A percentile compares a stretch with the other conserved stretches of the same genome.
Conservation (phyloP, 129 eudicot genomes). For the Dittrichia graveolens region DNA sequence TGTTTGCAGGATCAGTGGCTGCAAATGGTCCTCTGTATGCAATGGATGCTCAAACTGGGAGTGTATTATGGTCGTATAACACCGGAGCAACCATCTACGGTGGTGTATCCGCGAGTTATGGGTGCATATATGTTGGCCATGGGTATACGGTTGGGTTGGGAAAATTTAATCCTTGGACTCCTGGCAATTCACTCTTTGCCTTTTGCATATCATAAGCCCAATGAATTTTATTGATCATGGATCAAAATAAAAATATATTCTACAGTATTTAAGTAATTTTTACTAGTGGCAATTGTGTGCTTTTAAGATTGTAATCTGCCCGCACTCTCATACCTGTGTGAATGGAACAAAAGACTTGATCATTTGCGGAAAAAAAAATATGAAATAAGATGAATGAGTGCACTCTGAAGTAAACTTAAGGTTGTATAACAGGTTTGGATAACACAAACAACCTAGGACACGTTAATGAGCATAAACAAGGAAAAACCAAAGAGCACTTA, state of each 20-base stretch:
- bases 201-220: slow-evolving; percentile 39
- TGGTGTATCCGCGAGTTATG: slow-evolving; percentile 64
- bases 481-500: no score
- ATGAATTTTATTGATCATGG: not conserved
- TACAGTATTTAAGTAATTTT: not conserved
- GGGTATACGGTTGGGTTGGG: slow-evolving; percentile 52
- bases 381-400: no score
- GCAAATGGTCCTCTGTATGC: slow-evolving; percentile 61
- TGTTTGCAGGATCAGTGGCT: slow-evolving; percentile 70
- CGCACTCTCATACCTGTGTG: no score
- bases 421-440: no score
- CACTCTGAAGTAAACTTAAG: no score
- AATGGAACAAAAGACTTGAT: no score
- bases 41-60: slow-evolving; percentile 54
- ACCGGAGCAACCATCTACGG: slow-evolving; percentile 72
- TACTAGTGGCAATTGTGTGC: not conserved
- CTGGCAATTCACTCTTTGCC: slow-evolving; percentile 52
- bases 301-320: not conserved
- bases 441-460: no score
- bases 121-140: slow-evolving; percentile 62
- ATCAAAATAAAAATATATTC: not conserved
- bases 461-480: no score
- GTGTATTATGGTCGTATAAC: slow-evolving; percentile 55
- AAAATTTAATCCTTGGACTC: slow-evolving; percentile 47
- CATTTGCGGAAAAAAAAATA: no score